phyloP scores from a whole-genome alignment of 371 early-diverging fungal genomes.

The Cokeromyces recurvatus region DNA sequence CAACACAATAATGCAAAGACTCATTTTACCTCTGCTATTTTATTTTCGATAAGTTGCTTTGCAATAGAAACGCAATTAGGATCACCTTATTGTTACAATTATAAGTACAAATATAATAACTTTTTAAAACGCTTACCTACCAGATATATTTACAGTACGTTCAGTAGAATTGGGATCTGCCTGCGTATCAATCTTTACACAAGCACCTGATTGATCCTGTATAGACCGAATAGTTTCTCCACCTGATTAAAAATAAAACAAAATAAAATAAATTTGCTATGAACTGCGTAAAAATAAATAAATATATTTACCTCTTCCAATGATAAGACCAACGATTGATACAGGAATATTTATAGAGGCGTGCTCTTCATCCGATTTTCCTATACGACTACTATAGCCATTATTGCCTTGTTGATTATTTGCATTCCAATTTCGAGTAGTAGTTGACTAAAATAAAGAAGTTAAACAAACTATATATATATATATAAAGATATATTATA shows the following conservation, averaged over 20 bases:
- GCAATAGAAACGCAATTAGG: slow-evolving; percentile 52
- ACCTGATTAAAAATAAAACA: slow-evolving; percentile 25
- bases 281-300: background rate
- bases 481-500: background rate
- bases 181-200: slow-evolving; percentile 70
- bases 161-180: slow-evolving; percentile 35
- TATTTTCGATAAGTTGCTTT: slow-evolving; percentile 53
- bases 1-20: slow-evolving; percentile 4
- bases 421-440: background rate
- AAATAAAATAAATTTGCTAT: too few relatives aligned
- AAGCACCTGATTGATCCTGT: slow-evolving; percentile 79
- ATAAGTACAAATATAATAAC: too few relatives aligned
- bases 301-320: slow-evolving; percentile 58
- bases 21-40: slow-evolving; percentile 47
- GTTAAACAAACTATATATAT: background rate
- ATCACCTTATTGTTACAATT: slow-evolving; percentile 24
- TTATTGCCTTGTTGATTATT: slow-evolving; percentile 9
- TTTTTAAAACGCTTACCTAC: slow-evolving; percentile 15
- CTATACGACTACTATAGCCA: slow-evolving; percentile 5
- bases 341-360: slow-evolving; percentile 65
- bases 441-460: slow-evolving; percentile 5
- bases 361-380: slow-evolving; percentile 29
- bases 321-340: slow-evolving; percentile 74
- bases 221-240: slow-evolving; percentile 86
- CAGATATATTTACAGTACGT: slow-evolving; percentile 34